Evolutionary conservation across 2,329 filamentous ascomycete species (phyloP), one percentile per base, ranked within the genome.

Genomic region (Aspergillus sp.): DNA sequence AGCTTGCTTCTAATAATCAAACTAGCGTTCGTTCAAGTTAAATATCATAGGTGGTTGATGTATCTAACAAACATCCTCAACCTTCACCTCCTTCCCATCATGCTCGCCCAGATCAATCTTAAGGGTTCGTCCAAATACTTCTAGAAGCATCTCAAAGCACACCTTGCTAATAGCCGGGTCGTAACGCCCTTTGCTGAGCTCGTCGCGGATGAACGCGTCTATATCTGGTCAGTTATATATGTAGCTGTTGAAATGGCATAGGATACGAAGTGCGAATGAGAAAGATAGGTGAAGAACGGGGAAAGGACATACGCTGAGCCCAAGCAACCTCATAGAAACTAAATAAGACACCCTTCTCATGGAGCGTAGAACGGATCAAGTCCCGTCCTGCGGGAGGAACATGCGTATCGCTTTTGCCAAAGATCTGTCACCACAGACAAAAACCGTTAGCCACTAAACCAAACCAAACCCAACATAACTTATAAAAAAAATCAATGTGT

Each of bases 191-290:
- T 96, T 96, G 74, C 89, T 92, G 58, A 95, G 80, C 79, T 97
- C 93, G 69, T 97, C 93, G 17, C 93, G 84, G 72, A 97, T 96
- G 71, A 97, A 97, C 5, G 93, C 93, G 78, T 96, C 83, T 84
- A 51, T 45, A 21, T 14, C 41, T 23, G 41, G 53, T 59, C 56
- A 64, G 58, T 37, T 52, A 43, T 23, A 33, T 21, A 17, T 17
- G 17, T 17, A 17, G 17, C 17, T 17, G 17, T 17, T 17, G 17
- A 17, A 17, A 17, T 17, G 17, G 17, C 17, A 17, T 17, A 17
- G 17, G 1, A 17, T 1, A 1, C 17, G 17, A 17, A 17, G 17
- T 17, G 17, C 17, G 17, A 17, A 17, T 17, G 17, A 31, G 15
- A 25, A 14, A 15, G 23, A 6, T 21, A 37, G 35, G 7, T 14